These are phyloP conservation scores for Macrolepiota fuliginosa DNA, from an alignment of 768 basidiomycete species.

Conservation along the genomic window DNA sequence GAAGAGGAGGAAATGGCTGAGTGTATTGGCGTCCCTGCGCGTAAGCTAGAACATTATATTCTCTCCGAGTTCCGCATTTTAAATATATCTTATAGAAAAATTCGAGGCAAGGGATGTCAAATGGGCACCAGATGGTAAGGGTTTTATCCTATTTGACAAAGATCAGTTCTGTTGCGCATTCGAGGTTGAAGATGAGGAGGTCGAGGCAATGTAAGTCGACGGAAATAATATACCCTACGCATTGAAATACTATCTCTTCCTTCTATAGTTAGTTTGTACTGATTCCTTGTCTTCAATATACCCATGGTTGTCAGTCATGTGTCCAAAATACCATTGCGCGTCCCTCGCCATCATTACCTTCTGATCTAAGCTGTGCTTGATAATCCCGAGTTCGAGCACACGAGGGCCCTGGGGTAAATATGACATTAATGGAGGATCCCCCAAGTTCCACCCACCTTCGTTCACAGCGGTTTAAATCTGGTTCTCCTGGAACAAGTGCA, in stretches of 20 bases:
- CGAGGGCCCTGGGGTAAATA: neutral
- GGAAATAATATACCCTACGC: neutral
- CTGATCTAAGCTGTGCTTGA: neutral
- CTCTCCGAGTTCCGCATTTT: neutral
- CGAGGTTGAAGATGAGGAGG: conserved; percentile 56
- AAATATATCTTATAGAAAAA: conserved; percentile 41
- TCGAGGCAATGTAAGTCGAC: neutral
- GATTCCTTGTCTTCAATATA: conserved; percentile 13
- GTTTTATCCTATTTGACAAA: conserved; percentile 70
- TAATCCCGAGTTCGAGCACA: neutral
- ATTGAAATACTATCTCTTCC: neutral
- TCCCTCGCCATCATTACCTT: neutral
- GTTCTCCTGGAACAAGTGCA: neutral
- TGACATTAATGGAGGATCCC: neutral
- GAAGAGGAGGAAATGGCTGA: conserved; percentile 80
- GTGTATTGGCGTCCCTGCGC: conserved; percentile 86
- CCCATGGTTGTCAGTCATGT: conserved; percentile 14
- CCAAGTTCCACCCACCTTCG: neutral
- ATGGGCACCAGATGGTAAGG: conserved; percentile 89
- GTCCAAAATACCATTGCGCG: neutral
- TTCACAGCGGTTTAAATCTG: neutral
- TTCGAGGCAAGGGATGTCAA: conserved; percentile 68
- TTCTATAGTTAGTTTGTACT: neutral
- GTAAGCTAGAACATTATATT: conserved; percentile 46
- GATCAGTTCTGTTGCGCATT: conserved; percentile 86